A percentile compares a stretch with the other conserved stretches of the same genome.
Evolutionary conservation across 1,139 yeast species (phyloP).

Genomic region (Taphrina pruni): DNA sequence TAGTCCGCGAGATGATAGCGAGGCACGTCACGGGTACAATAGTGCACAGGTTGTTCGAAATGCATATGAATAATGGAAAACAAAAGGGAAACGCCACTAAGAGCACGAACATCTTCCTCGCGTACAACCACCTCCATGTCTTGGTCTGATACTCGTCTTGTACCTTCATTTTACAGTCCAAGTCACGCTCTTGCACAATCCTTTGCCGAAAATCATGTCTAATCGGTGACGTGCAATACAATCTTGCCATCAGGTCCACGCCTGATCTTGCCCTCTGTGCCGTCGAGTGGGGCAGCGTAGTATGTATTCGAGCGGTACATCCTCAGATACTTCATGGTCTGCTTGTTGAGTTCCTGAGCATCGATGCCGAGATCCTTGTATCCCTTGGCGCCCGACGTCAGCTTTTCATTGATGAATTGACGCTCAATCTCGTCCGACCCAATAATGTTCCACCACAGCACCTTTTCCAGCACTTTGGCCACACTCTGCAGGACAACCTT

Average conservation of each 20-base stretch:
- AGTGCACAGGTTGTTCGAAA: no score
- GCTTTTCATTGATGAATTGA: slow-evolving; percentile 69
- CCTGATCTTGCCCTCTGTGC: slow-evolving; percentile 36
- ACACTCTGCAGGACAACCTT: slow-evolving; percentile 57
- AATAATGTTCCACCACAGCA: slow-evolving; percentile 70
- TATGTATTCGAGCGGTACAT: slow-evolving; percentile 39
- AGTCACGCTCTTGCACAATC: no score
- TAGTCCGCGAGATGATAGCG: no score
- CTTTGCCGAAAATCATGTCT: background rate
- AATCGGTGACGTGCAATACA: slow-evolving; percentile 37
- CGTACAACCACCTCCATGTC: background rate
- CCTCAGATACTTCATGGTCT: slow-evolving; percentile 66
- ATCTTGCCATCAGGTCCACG: slow-evolving; percentile 26
- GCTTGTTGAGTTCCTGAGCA: slow-evolving; percentile 71
- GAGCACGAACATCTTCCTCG: background rate
- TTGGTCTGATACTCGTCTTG: no score
- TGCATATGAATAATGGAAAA: slow-evolving; percentile 8
- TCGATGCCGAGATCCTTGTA: slow-evolving; percentile 77
- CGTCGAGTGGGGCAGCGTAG: slow-evolving; percentile 29
- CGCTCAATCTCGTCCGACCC: slow-evolving; percentile 81
- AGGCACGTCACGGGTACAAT: no score
- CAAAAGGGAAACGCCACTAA: background rate
- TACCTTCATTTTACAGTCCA: no score
- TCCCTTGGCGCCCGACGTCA: slow-evolving; percentile 67
- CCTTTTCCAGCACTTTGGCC: slow-evolving; percentile 61